Base-by-base conservation (phyloP, 2,329 filamentous ascomycete species). In the Orbilia oligospora region DNA sequence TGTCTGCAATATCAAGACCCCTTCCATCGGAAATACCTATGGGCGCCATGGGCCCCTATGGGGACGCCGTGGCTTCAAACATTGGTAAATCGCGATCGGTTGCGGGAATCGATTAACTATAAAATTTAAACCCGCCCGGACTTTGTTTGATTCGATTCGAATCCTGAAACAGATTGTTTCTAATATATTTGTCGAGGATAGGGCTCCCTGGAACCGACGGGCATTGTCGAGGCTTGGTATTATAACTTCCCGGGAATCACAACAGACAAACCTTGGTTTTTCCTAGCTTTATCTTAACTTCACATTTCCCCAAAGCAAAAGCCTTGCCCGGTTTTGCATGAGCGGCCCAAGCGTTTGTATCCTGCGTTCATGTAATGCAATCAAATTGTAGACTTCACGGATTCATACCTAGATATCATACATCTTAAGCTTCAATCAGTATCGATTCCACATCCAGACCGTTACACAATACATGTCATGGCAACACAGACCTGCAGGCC, bases 151-250 rank as follows among this genome's bases (percentile, higher is more conserved):
- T 20, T 20, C 44, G 44, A 24, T 58, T 58, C 51, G 66, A 44
- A 38, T 71, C 58, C 72, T 76, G 72, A 76, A 76, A 76, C 66
- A 71, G 46, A n/a, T 66, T 41, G 72, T 76, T 76, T 76, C 72
- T 76, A 33, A 65, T 76, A 76, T 76, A 76, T 65, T 76, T 67
- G 61, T 48, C 38, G 51, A 67, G 70, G 70, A 44, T 53, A 72
- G 46, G 69, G 44, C 44, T 72, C 69, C 69, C 69, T 56, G 58
- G 68, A 41, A 49, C 22, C 33, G 53, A 58, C 16, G 61, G 64
- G 58, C 41, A 58, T 66, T 76, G 56, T 75, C 71, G 64, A 70
- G 72, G 27, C 65, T 76, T 66, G 66, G 66, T 69, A 76, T 56
- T 69, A 73, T 58, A 73, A 61, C 38, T 73, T 66, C 51, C 70